Evolutionary conservation across 176 grass and related monocot species (phyloP).

Genomic region (Secale cereale): DNA sequence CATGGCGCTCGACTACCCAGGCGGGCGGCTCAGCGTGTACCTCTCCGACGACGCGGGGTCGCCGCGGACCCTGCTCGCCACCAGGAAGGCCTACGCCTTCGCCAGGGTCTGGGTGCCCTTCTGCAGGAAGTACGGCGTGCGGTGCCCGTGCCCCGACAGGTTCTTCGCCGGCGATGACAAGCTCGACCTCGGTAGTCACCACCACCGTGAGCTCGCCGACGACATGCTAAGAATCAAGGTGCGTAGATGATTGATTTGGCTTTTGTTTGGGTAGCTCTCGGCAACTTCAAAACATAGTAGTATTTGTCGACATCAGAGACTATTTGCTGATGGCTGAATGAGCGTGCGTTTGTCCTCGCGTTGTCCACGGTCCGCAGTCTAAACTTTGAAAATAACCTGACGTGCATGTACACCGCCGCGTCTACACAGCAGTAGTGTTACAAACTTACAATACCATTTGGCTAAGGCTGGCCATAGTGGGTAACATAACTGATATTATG

Average conservation of each 20-base stretch:
- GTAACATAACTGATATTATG: no score
- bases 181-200: background rate
- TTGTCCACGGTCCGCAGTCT: no score
- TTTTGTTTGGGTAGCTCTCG: no score
- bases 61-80: conserved; percentile 40
- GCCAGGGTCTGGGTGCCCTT: conserved; percentile 68
- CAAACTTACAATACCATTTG: no score
- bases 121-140: conserved; percentile 42
- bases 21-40: conserved; percentile 47
- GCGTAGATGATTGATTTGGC: background rate
- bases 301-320: no score
- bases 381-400: no score
- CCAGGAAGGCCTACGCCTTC: conserved; percentile 48
- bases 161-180: conserved; percentile 20
- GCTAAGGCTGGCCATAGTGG: no score
- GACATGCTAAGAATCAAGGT: conserved; percentile 44
- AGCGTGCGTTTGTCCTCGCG: background rate
- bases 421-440: no score
- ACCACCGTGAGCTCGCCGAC: background rate
- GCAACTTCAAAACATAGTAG: no score
- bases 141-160: conserved; percentile 35
- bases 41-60: conserved; percentile 81
- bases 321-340: background rate
- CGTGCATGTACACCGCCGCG: no score
- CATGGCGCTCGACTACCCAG: conserved; percentile 86